A percentile compares a stretch with the other conserved stretches of the same genome.
phyloP scores from a whole-genome alignment of 1,139 yeast genomes.

The Yamadazyma atlantica region DNA sequence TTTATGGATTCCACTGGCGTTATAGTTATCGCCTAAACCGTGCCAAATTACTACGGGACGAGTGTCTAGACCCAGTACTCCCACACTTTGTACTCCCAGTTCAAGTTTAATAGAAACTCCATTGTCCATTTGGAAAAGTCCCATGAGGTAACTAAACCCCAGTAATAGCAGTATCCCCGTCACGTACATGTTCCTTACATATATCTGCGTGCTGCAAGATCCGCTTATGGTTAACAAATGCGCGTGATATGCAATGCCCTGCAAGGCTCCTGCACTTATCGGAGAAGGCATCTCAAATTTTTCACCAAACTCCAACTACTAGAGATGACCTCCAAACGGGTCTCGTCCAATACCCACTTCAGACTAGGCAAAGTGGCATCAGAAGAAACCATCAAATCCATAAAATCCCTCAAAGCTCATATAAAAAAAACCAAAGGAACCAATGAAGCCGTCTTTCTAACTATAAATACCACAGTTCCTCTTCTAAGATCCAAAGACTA shows the following conservation, averaged over 20 bases:
- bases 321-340: not conserved
- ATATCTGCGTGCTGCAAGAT: not conserved
- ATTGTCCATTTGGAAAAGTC: not conserved
- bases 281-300: constrained; percentile 1
- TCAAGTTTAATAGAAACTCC: too few species aligned
- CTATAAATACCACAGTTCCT: constrained; percentile 53
- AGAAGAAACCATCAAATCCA: constrained; percentile 28
- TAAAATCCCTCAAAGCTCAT: constrained; percentile 37
- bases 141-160: not conserved
- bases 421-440: constrained; percentile 18
- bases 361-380: constrained; percentile 27
- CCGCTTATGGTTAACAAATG: not conserved
- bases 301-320: too few species aligned
- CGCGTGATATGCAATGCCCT: not conserved
- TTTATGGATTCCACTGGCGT: constrained; percentile 58
- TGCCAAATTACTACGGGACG: constrained; percentile 81
- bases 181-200: not conserved
- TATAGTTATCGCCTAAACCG: constrained; percentile 77
- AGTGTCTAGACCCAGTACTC: too few species aligned
- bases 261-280: not conserved
- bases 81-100: too few species aligned
- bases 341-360: constrained; percentile 2
- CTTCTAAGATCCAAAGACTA: constrained; percentile 52
- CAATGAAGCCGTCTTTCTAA: constrained; percentile 43
- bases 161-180: constrained; percentile 1